Base-by-base conservation (phyloP, 1,284 basidiomycete genomes). In the Stygiomarasmius scandens region DNA sequence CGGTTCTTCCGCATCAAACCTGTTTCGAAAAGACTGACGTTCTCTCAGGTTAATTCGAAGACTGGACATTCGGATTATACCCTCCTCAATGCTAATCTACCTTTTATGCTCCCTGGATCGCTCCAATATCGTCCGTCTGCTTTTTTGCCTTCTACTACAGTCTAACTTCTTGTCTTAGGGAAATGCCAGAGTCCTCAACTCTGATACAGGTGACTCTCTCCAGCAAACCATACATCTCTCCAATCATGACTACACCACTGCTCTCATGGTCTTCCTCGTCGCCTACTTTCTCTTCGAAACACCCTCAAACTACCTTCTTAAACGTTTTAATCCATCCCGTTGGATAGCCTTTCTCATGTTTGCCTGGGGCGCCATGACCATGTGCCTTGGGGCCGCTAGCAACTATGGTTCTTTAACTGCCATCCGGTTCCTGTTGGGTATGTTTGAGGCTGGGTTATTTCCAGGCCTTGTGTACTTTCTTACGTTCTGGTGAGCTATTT, bases 231-330 rank as follows among this genome's bases (percentile, higher is more conserved):
- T 69, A n/a, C 59, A 65, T 34, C 69, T 73, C 46, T 64, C 72
- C 8, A 61, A 66, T 55, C 59, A 67, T 25, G 68, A 75, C 56
- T 76, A 74, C 63, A 68, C 63, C 58, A 68, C 70, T 45, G 73
- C 75, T 1, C 69, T 76, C 45, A 73, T 77, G 68, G 70, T 77
- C 41, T 77, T 74, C 64, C 64, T 72, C 57, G 66, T 75, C 54
- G 68, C 71, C 12, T 74, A 74, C 61, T 70, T 67, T n/a, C 43
- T 73, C 46, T 74, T 75, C 64, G 71, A 76, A 54, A 72, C 72
- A 6, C 73, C 74, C 12, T 74, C 73, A 19, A 78, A 75, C 59
- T 69, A 73, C 56, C 63, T 80, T 54, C 71, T 81, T 58, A 81
- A 81, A 68, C 69, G 68, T 19, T 71, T 78, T 41, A 65, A 71